These are phyloP conservation scores for Aspergillus novoparasiticus DNA, from an alignment of 2,329 filamentous ascomycete genomes.

Conservation along the genomic window DNA sequence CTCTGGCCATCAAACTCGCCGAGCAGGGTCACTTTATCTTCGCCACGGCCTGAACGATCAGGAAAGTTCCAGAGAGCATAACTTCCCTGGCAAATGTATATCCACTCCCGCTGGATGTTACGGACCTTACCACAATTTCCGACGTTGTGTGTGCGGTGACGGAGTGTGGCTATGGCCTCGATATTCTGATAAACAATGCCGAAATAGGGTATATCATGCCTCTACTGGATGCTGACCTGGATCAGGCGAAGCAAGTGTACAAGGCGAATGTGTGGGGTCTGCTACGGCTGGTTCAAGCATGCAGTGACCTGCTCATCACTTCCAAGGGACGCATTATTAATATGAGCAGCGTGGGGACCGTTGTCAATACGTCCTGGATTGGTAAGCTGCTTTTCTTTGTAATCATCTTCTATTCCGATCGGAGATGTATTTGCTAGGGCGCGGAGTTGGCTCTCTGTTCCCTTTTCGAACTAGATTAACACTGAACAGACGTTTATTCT, in stretches of 20 bases:
- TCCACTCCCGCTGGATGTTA: conserved; percentile 11
- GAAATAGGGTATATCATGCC: conserved; percentile 34
- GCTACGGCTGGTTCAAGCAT: conserved; percentile 30
- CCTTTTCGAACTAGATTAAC: neutral
- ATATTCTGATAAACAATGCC: conserved; percentile 46
- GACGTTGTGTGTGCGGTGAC: conserved; percentile 19
- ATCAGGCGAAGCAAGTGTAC: conserved; percentile 28
- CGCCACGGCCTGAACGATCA: conserved; percentile 43
- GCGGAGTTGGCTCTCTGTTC: neutral
- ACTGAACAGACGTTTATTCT: conserved; percentile 25
- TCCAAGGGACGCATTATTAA: conserved; percentile 22
- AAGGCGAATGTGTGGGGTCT: conserved; percentile 38
- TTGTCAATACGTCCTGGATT: neutral
- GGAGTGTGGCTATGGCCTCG: conserved; percentile 24
- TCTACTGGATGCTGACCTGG: conserved; percentile 27
- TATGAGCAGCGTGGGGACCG: neutral
- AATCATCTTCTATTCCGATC: no score
- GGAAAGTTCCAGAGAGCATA: conserved; percentile 29
- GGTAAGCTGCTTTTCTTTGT: neutral
- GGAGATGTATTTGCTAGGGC: no score
- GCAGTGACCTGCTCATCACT: conserved; percentile 19
- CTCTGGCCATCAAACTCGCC: neutral
- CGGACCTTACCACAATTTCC: conserved; percentile 20
- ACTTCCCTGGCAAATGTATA: conserved; percentile 24
- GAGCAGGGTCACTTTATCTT: conserved; percentile 43